Evolutionary conservation across 2,329 filamentous ascomycete genomes (phyloP), one percentile per base, ranked within the genome.

Genomic region (Spiromastix sp.): DNA sequence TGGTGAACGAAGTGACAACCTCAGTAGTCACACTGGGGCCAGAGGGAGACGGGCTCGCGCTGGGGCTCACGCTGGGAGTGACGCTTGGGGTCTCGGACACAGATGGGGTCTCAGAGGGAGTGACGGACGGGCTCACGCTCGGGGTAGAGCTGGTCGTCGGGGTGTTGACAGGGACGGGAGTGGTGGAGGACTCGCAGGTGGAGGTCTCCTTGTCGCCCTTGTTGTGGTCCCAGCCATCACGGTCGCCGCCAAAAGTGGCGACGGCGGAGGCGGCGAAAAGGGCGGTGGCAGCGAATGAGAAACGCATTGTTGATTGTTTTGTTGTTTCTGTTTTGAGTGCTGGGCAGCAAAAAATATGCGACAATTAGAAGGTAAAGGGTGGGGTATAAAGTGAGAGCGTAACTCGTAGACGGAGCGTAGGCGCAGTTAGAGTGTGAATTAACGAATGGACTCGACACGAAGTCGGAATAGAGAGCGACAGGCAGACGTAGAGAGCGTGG

Each of bases 1-100:
- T 85, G 63, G 72, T 77, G 67, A 74, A 74, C 39, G 66, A 61
- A 39, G 74, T 77, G 45, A 84, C 72, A 46, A 40, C 39, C 31
- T 46, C 38, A 11, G 46, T 40, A 34, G 25, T 16, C 29, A 42
- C 16, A n/a, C n/a, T n/a, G n/a, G n/a, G n/a, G n/a, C n/a, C n/a
- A 21, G 28, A 43, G 7, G 27, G 31, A 27, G 38, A 55, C 38
- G 33, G n/a, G n/a, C n/a, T n/a, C n/a, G n/a, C n/a, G n/a, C n/a
- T n/a, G n/a, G 29, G 29, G 17, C 9, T 19, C 11, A 19, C 16
- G 16, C 9, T 17, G 4, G 7, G 10, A 12, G 29, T 7, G 8
- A 16, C 6, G 6, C 11, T 34, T 22, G 22, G 32, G 22, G 5
- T 16, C 22, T 15, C n/a, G n/a, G n/a, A n/a, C n/a, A 17, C 24